These are phyloP conservation scores for Gentiana macrophylla DNA, from an alignment of 257 asterid genomes.

Conservation along the genomic window DNA sequence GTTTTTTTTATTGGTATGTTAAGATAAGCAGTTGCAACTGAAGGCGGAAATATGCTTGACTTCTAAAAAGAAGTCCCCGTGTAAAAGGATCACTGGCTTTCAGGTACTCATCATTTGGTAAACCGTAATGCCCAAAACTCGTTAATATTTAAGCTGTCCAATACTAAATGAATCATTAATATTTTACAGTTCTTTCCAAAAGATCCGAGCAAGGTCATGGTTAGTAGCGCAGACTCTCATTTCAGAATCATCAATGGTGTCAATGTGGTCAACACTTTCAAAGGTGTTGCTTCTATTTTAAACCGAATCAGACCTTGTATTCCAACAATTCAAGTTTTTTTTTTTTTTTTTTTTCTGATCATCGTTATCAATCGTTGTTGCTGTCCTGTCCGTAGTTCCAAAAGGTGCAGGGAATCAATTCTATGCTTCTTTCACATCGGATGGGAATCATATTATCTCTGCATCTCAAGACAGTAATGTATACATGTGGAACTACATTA, in stretches of 20 bases:
- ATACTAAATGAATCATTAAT: neutral
- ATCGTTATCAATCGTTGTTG: slow-evolving; percentile 1
- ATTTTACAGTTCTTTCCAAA: slow-evolving; percentile 59
- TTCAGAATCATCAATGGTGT: slow-evolving; percentile 59
- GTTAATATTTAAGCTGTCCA: neutral
- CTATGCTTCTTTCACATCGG: slow-evolving; percentile 71
- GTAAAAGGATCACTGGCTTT: slow-evolving; percentile 78
- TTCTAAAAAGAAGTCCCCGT: slow-evolving; percentile 63
- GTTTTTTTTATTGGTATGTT: slow-evolving; percentile 2
- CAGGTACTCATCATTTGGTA: slow-evolving; percentile 32
- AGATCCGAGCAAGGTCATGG: slow-evolving; percentile 73
- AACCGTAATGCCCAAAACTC: neutral
- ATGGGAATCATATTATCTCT: slow-evolving; percentile 68
- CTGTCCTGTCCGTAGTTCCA: slow-evolving; percentile 26
- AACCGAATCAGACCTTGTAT: neutral
- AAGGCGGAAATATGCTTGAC: slow-evolving; percentile 50
- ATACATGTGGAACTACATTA: slow-evolving; percentile 52
- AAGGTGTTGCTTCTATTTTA: slow-evolving; percentile 23
- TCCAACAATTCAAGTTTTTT: neutral
- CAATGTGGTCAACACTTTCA: slow-evolving; percentile 56
- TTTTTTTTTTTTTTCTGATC: neutral
- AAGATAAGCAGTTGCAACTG: slow-evolving; percentile 60
- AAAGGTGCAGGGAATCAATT: slow-evolving; percentile 47
- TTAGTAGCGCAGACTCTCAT: slow-evolving; percentile 76
- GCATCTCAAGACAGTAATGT: slow-evolving; percentile 62